Conservation (phyloP, 2,329 filamentous ascomycete genomes). For the Apiospora sp. region DNA sequence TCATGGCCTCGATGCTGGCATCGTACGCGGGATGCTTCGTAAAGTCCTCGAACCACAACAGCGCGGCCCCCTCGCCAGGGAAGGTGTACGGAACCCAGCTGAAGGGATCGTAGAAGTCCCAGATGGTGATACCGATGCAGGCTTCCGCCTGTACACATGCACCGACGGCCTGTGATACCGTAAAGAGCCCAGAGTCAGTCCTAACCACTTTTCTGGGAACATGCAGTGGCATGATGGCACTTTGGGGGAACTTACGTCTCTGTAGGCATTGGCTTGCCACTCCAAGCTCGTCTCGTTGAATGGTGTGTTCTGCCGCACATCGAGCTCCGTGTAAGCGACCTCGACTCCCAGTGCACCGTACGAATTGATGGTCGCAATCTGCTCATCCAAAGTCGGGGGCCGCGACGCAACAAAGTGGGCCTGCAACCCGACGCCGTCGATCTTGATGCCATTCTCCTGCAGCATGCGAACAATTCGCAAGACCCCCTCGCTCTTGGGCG, state of each 20-base stretch:
- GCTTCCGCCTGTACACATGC: conserved; percentile 41
- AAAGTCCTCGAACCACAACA: conserved; percentile 52
- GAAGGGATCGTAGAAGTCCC: conserved; percentile 47
- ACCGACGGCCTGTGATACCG: conserved; percentile 34
- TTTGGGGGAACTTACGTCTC: conserved; percentile 30
- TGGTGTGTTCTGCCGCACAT: conserved; percentile 52
- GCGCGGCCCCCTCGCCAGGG: conserved; percentile 49
- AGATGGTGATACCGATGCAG: conserved; percentile 45
- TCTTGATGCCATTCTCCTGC: conserved; percentile 50
- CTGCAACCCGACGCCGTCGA: conserved; percentile 62
- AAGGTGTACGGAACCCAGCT: conserved; percentile 50
- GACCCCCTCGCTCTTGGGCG: conserved; percentile 46
- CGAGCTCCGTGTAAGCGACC: conserved; percentile 63
- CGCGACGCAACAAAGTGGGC: conserved; percentile 55
- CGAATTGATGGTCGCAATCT: conserved; percentile 50
- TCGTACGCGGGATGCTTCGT: conserved; percentile 52
- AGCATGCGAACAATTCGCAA: conserved; percentile 46
- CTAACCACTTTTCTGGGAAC: too few species aligned
- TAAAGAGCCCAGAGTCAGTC: too few species aligned
- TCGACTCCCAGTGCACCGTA: conserved; percentile 57
- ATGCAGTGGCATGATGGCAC: not conserved
- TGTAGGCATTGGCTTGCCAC: conserved; percentile 42
- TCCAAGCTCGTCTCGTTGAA: conserved; percentile 39
- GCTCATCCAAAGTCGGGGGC: conserved; percentile 49
- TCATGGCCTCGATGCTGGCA: conserved; percentile 45